Conservation (phyloP, 2,329 filamentous ascomycete species). For the Pseudocercospora crystallina region DNA sequence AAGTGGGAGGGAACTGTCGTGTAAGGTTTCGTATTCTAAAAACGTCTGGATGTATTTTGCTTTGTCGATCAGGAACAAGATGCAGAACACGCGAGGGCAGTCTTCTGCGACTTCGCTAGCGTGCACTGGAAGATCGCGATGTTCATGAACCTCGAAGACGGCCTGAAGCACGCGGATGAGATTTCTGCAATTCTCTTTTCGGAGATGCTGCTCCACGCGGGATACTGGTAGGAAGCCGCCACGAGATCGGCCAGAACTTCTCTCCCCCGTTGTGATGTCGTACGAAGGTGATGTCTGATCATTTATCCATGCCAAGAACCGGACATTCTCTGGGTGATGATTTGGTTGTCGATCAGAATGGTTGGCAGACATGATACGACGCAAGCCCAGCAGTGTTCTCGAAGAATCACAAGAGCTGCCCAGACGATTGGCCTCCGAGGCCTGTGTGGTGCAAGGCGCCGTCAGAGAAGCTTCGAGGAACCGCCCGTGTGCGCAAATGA, state of each 20-base stretch:
- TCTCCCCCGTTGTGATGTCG: background rate
- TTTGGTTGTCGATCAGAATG: background rate
- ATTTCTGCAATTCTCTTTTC: background rate
- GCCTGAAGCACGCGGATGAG: background rate
- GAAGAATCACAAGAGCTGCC: too few relatives aligned
- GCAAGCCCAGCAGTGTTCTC: background rate
- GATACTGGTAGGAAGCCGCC: background rate
- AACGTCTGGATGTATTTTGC: slow-evolving; percentile 1
- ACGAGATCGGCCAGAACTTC: background rate
- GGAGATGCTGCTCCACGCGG: background rate
- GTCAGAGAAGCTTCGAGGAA: too few relatives aligned
- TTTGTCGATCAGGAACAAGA: slow-evolving; percentile 5
- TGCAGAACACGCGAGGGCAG: slow-evolving; percentile 8
- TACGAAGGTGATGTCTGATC: background rate
- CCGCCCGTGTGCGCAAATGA: too few relatives aligned
- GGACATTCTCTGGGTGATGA: background rate
- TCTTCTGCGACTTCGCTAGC: background rate
- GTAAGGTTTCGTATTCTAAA: background rate
- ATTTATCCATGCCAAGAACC: background rate
- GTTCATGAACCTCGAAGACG: background rate
- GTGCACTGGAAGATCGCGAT: background rate
- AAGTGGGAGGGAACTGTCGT: slow-evolving; percentile 4
- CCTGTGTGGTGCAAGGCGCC: too few relatives aligned
- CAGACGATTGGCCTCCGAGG: too few relatives aligned
- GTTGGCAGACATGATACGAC: background rate